Base-by-base conservation (phyloP, 2,329 filamentous ascomycete genomes). In the Clonostachys solani region DNA sequence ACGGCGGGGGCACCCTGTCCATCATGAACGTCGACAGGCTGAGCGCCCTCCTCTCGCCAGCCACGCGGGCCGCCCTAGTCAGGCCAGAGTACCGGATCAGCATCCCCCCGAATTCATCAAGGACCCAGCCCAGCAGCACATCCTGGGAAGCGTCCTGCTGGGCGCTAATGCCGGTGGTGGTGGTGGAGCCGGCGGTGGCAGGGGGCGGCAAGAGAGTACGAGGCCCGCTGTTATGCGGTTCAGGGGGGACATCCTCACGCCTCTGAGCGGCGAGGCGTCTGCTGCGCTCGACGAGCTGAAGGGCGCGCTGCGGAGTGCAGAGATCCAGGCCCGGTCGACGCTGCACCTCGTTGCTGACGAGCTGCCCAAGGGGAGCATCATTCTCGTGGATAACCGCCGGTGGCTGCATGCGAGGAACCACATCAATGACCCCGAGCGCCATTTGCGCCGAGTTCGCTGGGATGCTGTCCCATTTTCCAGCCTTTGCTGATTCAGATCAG, bases 1-100 rank as follows among this genome's bases (percentile, higher is more conserved):
- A 45, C n/a, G 67, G 69, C 4, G 68, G 69, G 1, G 69, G 69
- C 1, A 69, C 66, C 0, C 54, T 72, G 1, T 72, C 68, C 1
- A 56, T 64, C 15, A 56, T 71, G 57, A 66, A 62, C 17, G 61
- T 65, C 8, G 53, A 59, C 12, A 52, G 49, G 6, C 54, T 68
- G 15, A 45, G 54, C 34, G 17, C 48, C 12, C 47, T 58, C 2
- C 54, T 69, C 1, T 62, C 63, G 0, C 44, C 52, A 0, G 41
- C 46, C 1, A 59, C 62, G 3, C 47, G 48, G 17, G 43, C 37
- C 0, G 43, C 58, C 1, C 50, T 70, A 7, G 49, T 44, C 5
- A 50, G 52, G 1, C 56, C 57, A 2, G 59, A 66, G 9, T 71
- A 58, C 47, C 54, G 53, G 1, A 63, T 71, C 44, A 48, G 42